Evolutionary conservation across 2,329 filamentous ascomycete genomes (phyloP).

Genomic region (Aspergillus candidus): DNA sequence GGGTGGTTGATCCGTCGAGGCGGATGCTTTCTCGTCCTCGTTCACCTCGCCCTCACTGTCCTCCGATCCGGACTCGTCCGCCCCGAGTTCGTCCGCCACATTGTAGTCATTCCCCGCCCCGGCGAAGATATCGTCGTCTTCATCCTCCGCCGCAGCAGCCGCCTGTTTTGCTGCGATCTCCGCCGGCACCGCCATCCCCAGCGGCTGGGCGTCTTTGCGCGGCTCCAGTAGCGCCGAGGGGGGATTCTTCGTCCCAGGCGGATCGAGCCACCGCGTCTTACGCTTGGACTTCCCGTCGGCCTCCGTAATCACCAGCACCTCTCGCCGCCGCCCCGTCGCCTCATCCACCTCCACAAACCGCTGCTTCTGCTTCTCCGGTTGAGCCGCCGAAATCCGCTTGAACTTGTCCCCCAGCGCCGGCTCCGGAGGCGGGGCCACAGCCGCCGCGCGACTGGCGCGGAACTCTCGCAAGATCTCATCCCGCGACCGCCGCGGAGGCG

Average conservation of each 20-base stretch:
- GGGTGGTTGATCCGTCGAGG: conserved; percentile 5
- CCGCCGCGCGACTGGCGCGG: conserved; percentile 46
- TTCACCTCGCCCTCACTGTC: conserved; percentile 28
- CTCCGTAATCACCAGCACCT: conserved; percentile 55
- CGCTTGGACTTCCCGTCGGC: conserved; percentile 56
- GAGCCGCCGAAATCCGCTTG: conserved; percentile 43
- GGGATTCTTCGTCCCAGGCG: conserved; percentile 20
- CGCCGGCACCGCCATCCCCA: conserved; percentile 47
- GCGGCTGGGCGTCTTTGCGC: conserved; percentile 42
- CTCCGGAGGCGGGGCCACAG: conserved; percentile 36
- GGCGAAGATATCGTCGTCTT: conserved; percentile 57
- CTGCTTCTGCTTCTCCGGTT: conserved; percentile 41
- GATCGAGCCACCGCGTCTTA: conserved; percentile 51
- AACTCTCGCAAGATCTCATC: conserved; percentile 56
- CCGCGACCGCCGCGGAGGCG: conserved; percentile 42
- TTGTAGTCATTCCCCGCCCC: conserved; percentile 56
- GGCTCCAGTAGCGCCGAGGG: conserved; percentile 32
- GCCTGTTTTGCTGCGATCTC: conserved; percentile 34
- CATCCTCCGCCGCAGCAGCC: conserved; percentile 37
- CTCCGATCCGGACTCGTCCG: conserved; percentile 41
- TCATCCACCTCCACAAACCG: conserved; percentile 53
- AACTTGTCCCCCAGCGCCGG: conserved; percentile 51
- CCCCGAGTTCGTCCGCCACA: conserved; percentile 49
- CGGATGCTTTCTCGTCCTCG: conserved; percentile 5
- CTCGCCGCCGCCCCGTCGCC: conserved; percentile 43